Evolutionary conservation across 1,284 basidiomycete species (phyloP).

Genomic region (Leccinum griseonigrum): DNA sequence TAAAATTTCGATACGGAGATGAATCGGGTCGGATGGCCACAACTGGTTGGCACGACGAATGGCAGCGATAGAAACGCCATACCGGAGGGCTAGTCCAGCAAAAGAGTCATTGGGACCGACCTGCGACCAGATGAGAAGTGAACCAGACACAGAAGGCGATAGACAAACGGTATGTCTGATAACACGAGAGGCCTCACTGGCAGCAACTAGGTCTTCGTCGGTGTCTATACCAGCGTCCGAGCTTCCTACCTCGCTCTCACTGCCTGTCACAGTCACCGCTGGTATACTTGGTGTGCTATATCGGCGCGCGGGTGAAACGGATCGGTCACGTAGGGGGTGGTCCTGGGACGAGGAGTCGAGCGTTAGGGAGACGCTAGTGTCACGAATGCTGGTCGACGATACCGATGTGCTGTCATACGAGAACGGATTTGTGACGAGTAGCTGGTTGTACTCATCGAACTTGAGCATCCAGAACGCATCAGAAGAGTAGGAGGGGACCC

Average conservation of each 20-base stretch:
- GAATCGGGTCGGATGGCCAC: conserved; percentile 88
- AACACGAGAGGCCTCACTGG: not conserved
- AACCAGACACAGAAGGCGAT: not conserved
- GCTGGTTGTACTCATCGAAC: conserved; percentile 19
- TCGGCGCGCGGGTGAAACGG: conserved; percentile 9
- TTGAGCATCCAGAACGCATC: conserved; percentile 24
- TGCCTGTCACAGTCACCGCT: not conserved
- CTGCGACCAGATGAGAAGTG: conserved; percentile 36
- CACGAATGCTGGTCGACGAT: not conserved
- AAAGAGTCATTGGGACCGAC: conserved; percentile 74
- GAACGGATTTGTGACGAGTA: conserved; percentile 21
- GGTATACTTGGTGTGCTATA: not conserved
- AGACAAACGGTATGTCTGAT: conserved; percentile 24
- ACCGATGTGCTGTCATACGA: conserved; percentile 7
- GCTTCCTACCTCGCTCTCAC: conserved; percentile 2
- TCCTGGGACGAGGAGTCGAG: not conserved
- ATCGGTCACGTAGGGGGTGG: conserved; percentile 21
- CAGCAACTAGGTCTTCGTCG: not conserved
- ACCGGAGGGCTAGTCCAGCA: conserved; percentile 81
- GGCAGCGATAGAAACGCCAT: conserved; percentile 80
- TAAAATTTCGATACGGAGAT: conserved; percentile 78
- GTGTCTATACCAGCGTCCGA: not conserved
- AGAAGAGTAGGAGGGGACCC: conserved; percentile 5
- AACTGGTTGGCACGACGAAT: conserved; percentile 85
- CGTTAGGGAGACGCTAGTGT: not conserved